A percentile compares a stretch with the other conserved stretches of the same genome.
phyloP scores from a whole-genome alignment of 495 filamentous ascomycete species.

The Neurospora africana region DNA sequence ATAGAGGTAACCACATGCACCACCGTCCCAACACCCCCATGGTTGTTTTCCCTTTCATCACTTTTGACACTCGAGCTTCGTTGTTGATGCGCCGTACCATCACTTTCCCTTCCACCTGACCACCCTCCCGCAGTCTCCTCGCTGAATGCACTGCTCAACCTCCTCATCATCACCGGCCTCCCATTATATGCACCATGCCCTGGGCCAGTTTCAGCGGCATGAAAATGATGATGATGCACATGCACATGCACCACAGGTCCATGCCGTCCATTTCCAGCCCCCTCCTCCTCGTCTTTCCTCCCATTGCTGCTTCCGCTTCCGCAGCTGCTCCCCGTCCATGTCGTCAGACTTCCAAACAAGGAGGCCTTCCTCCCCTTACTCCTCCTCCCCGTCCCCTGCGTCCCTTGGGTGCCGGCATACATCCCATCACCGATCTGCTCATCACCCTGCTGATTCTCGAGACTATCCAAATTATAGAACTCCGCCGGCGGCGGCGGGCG shows the following conservation, averaged over 20 bases:
- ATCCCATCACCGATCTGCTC: neutral
- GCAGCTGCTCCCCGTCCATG: too few relatives aligned
- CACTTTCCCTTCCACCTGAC: neutral
- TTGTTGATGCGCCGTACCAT: neutral
- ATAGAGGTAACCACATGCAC: neutral
- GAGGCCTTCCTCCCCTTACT: neutral
- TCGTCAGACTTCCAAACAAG: too few relatives aligned
- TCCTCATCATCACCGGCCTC: neutral
- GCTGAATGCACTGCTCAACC: neutral
- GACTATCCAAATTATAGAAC: neutral
- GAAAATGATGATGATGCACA: neutral
- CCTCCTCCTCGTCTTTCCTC: neutral
- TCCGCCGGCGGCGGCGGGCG: neutral
- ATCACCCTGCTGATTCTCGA: neutral
- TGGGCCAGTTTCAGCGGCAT: neutral
- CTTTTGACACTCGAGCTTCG: neutral
- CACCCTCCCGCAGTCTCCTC: neutral
- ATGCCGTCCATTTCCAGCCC: neutral
- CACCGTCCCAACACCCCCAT: neutral
- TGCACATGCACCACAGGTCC: neutral
- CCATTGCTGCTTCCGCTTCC: neutral
- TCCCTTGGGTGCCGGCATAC: neutral
- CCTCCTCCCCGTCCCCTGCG: neutral
- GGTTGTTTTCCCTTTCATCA: neutral
- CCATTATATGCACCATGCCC: neutral